phyloP scores from a whole-genome alignment of 768 basidiomycete genomes.

The Auricularia heimuer region DNA sequence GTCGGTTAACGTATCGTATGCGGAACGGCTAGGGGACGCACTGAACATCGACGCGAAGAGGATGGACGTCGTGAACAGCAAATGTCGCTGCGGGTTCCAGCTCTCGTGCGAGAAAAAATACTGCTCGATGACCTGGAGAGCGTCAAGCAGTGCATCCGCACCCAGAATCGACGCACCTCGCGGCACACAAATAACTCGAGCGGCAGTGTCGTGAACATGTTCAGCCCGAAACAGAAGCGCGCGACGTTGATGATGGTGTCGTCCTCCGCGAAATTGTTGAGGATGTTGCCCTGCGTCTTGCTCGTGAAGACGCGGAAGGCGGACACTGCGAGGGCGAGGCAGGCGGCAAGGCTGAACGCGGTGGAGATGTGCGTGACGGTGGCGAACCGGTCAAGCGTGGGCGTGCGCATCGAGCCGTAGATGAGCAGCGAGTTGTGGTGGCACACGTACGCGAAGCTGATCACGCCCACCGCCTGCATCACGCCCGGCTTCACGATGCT shows the following conservation, averaged over 20 bases:
- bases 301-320: conserved; percentile 86
- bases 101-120: conserved; percentile 87
- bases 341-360: conserved; percentile 71
- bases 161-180: conserved; percentile 43
- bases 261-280: conserved; percentile 87
- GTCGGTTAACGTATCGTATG: background rate
- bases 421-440: conserved; percentile 97
- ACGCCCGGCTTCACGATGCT: conserved; percentile 71
- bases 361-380: conserved; percentile 91
- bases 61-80: conserved; percentile 84
- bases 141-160: background rate
- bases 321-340: conserved; percentile 72
- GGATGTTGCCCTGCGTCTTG: conserved; percentile 87
- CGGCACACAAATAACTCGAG: conserved; percentile 95
- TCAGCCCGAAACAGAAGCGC: conserved; percentile 85
- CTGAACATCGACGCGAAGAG: conserved; percentile 75
- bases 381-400: conserved; percentile 89
- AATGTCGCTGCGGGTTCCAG: conserved; percentile 74
- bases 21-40: conserved; percentile 28
- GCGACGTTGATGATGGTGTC: conserved; percentile 93
- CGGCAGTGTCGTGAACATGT: conserved; percentile 98
- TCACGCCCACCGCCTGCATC: conserved; percentile 95
- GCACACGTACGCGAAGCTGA: conserved; percentile 93
- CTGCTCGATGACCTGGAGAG: conserved; percentile 75
- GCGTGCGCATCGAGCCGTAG: conserved; percentile 85